Conservation (phyloP, 371 early-diverging fungal species). For the Dichotomocladium elegans region DNA sequence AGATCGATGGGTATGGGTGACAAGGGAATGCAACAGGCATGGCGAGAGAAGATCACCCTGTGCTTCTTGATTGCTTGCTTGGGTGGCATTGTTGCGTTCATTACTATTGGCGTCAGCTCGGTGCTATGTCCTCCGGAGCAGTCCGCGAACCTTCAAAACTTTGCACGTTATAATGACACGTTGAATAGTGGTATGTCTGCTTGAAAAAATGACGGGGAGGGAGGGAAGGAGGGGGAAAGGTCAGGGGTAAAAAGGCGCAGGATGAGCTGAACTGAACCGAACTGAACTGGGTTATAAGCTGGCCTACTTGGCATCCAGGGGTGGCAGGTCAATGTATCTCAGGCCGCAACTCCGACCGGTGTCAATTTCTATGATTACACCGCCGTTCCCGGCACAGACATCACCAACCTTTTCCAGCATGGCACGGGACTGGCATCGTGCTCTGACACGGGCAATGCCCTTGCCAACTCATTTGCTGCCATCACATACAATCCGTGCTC, state of each 20-base stretch:
- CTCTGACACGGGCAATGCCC: conserved; percentile 25
- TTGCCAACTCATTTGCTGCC: conserved; percentile 41
- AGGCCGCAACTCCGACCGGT: conserved; percentile 18
- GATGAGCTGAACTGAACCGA: too few species aligned
- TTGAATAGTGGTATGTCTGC: conserved; percentile 23
- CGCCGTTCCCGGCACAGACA: conserved; percentile 57
- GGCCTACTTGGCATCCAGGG: conserved; percentile 42
- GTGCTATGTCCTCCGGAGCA: conserved; percentile 52
- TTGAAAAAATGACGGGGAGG: background rate
- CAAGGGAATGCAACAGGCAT: conserved; percentile 77
- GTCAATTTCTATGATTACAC: conserved; percentile 26
- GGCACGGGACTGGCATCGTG: conserved; percentile 30
- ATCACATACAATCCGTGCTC: conserved; percentile 47
- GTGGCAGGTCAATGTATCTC: conserved; percentile 41
- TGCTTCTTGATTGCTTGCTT: conserved; percentile 72
- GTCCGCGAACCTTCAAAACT: conserved; percentile 43
- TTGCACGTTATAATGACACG: conserved; percentile 42
- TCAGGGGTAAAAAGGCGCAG: background rate
- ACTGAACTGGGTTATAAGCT: too few species aligned
- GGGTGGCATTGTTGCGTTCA: conserved; percentile 66
- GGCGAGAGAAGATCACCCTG: conserved; percentile 89
- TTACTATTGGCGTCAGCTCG: conserved; percentile 58
- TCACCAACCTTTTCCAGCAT: conserved; percentile 54
- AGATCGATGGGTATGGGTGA: conserved; percentile 51
- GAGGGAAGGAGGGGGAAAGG: background rate